A percentile compares a stretch with the other conserved stretches of the same genome.
phyloP scores from a whole-genome alignment of 129 eudicot species.

The Flaveria trinervia region DNA sequence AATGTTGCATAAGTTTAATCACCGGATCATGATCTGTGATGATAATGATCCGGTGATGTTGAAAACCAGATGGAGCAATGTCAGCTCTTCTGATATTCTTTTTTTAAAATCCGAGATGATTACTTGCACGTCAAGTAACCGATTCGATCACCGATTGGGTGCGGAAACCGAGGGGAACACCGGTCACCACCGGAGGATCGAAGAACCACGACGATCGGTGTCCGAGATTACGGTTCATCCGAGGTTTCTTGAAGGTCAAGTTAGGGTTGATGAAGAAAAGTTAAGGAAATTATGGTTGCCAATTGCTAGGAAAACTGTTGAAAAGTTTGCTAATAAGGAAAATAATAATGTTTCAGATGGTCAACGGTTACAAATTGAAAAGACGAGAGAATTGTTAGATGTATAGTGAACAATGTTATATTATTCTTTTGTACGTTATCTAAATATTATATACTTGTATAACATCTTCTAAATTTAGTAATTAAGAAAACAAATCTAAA shows the following conservation, averaged over 20 bases:
- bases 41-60: constrained; percentile 43
- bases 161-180: constrained; percentile 12
- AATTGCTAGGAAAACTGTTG: constrained; percentile 75
- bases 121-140: constrained; percentile 44
- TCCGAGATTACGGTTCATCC: constrained; percentile 71
- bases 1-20: constrained; percentile 55
- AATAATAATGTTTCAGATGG: neutral
- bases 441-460: neutral
- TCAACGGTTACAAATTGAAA: constrained; percentile 18
- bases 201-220: constrained; percentile 55
- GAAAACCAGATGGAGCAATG: constrained; percentile 82
- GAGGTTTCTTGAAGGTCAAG: constrained; percentile 45
- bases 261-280: constrained; percentile 46
- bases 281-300: constrained; percentile 72
- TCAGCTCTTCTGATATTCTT: constrained; percentile 72
- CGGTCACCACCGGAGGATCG: neutral
- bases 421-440: neutral
- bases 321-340: constrained; percentile 70
- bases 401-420: constrained; percentile 11
- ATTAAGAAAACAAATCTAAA: too few relatives aligned
- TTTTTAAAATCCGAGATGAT: constrained; percentile 69
- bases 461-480: too few relatives aligned
- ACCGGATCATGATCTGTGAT: constrained; percentile 58
- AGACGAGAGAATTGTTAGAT: constrained; percentile 20
- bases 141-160: constrained; percentile 29